Percentiles rank a stretch among this genome's conserved stretches.
Evolutionary conservation across 78 protist species (phyloP).

Genomic region (slime mould (Dictyostelium discoideum)): dicty_2.7 NC_007088.5:3347001-3347500

Average conservation of each 20-base stretch:
- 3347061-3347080: not conserved
- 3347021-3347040: conserved; percentile 16
- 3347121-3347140: too few relatives aligned
- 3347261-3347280: not conserved
- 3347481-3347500: conserved; percentile 33
- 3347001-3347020: conserved; percentile 77
- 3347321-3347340: conserved; percentile 70
- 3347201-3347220: too few relatives aligned
- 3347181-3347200: too few relatives aligned
- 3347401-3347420: conserved; percentile 72
- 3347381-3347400: not conserved
- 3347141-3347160: too few relatives aligned
- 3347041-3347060: not conserved
- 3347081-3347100: not conserved
- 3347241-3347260: too few relatives aligned
- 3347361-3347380: conserved; percentile 25
- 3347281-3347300: not conserved
- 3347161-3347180: too few relatives aligned
- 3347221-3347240: not conserved
- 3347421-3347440: conserved; percentile 75
- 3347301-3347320: conserved; percentile 31
- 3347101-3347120: not conserved
- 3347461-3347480: conserved; percentile 68
- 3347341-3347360: conserved; percentile 67
- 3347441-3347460: conserved; percentile 76